Evolutionary conservation across 805 yeast genomes (phyloP).

Genomic region (Yarrowia phangngaensis): DNA sequence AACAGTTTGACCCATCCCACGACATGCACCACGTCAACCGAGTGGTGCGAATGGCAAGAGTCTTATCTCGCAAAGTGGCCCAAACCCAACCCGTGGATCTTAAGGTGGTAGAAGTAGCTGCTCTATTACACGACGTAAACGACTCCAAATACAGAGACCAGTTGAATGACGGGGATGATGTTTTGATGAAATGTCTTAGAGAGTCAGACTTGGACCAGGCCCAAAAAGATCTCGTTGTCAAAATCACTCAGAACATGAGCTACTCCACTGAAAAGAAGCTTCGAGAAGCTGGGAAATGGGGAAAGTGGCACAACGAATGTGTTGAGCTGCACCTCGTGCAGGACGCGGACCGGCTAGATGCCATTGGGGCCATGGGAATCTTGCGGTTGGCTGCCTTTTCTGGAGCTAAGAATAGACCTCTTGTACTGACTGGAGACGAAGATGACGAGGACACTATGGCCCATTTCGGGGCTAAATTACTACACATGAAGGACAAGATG

Average conservation of each 20-base stretch:
- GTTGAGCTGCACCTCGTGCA: constrained; percentile 39
- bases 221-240: constrained; percentile 30
- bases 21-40: constrained; percentile 38
- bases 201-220: constrained; percentile 28
- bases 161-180: constrained; percentile 27
- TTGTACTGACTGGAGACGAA: constrained; percentile 29
- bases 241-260: constrained; percentile 35
- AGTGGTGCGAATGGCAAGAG: constrained; percentile 35
- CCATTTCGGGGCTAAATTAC: constrained; percentile 39
- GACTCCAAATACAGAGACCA: constrained; percentile 37
- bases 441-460: constrained; percentile 31
- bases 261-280: constrained; percentile 35
- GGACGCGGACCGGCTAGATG: constrained; percentile 45
- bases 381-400: constrained; percentile 40
- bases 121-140: constrained; percentile 38
- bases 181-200: constrained; percentile 28
- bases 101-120: constrained; percentile 37
- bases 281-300: constrained; percentile 33
- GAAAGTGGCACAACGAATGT: constrained; percentile 37
- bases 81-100: constrained; percentile 30
- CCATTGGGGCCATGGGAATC: constrained; percentile 41
- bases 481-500: constrained; percentile 35
- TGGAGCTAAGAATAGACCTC: constrained; percentile 34
- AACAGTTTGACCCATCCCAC: constrained; percentile 37
- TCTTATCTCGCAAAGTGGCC: constrained; percentile 31